Percentiles rank a stretch among this genome's conserved stretches.
Conservation (phyloP, 2,329 filamentous ascomycete species). For the Bipolaris sorokiniana region DNA sequence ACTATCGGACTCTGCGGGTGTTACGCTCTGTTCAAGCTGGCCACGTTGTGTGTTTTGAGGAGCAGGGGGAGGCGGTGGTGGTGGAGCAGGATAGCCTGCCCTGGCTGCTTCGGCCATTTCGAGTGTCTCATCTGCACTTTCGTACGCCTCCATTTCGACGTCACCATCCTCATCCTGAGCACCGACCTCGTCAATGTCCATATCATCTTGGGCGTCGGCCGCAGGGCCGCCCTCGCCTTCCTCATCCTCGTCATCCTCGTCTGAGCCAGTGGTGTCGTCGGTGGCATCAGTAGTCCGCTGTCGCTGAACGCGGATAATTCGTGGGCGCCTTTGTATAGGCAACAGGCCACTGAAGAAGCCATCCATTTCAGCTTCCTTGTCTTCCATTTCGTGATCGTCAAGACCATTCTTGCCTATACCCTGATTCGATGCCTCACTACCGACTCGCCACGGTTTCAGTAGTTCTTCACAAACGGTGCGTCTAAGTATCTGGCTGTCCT, state of each 20-base stretch:
- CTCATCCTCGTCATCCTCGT: constrained; percentile 56
- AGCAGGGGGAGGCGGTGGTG: constrained; percentile 22
- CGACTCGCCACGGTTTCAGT: constrained; percentile 83
- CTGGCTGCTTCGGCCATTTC: constrained; percentile 79
- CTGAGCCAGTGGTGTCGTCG: constrained; percentile 50
- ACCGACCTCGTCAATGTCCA: constrained; percentile 55
- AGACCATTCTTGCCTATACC: constrained; percentile 78
- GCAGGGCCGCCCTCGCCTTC: constrained; percentile 56
- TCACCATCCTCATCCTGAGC: constrained; percentile 56
- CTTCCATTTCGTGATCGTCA: constrained; percentile 76
- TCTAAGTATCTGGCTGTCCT: constrained; percentile 78
- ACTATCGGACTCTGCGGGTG: constrained; percentile 75
- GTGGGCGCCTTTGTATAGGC: constrained; percentile 35
- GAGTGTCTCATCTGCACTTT: constrained; percentile 66
- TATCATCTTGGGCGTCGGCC: constrained; percentile 52
- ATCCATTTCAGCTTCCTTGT: constrained; percentile 52
- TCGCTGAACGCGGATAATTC: constrained; percentile 34
- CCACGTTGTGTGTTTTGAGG: constrained; percentile 38
- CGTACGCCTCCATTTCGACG: constrained; percentile 57
- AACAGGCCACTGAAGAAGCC: constrained; percentile 37
- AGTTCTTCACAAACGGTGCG: constrained; percentile 89
- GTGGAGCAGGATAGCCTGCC: constrained; percentile 72
- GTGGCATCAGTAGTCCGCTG: constrained; percentile 51
- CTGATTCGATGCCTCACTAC: constrained; percentile 81
- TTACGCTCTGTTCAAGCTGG: constrained; percentile 65